Evolutionary conservation across 1,284 basidiomycete species (phyloP).

Genomic region (Trichosporon asahii): DNA sequence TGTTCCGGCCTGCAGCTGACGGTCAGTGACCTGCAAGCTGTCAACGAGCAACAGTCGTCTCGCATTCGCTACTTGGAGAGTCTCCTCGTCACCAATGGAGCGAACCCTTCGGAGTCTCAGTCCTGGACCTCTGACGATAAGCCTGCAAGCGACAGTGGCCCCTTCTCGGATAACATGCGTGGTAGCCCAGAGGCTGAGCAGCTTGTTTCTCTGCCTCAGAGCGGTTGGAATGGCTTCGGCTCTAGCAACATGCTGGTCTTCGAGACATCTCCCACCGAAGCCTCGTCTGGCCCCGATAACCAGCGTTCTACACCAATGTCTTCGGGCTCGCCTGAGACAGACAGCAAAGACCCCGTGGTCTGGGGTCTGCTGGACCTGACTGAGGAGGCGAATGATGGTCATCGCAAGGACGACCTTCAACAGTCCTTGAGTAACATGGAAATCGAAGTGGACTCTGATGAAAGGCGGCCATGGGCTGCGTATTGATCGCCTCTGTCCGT

Average conservation of each 20-base stretch:
- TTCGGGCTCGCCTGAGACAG: slow-evolving; percentile 25
- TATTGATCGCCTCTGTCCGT: not conserved
- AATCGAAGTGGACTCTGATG: slow-evolving; percentile 24
- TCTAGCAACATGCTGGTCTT: slow-evolving; percentile 30
- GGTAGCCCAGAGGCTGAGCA: slow-evolving; percentile 40
- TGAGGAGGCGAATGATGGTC: slow-evolving; percentile 7
- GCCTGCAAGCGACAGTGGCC: not conserved
- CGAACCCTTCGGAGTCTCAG: slow-evolving; percentile 12
- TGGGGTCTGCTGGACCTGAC: slow-evolving; percentile 24
- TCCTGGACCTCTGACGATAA: slow-evolving; percentile 10
- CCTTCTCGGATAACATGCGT: slow-evolving; percentile 28
- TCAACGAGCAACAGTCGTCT: slow-evolving; percentile 35
- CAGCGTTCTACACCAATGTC: slow-evolving; percentile 30
- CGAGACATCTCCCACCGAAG: slow-evolving; percentile 36
- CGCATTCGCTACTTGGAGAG: slow-evolving; percentile 43
- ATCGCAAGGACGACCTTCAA: slow-evolving; percentile 28
- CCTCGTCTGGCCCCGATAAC: slow-evolving; percentile 28
- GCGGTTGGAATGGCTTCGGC: slow-evolving; percentile 17
- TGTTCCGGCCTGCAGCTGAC: not conserved
- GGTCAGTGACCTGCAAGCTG: slow-evolving; percentile 35
- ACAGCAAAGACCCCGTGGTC: slow-evolving; percentile 27
- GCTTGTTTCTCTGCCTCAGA: slow-evolving; percentile 27
- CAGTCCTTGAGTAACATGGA: slow-evolving; percentile 37
- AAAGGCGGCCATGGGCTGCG: slow-evolving; percentile 14
- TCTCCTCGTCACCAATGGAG: slow-evolving; percentile 25